A percentile compares a stretch with the other conserved stretches of the same genome.
phyloP scores from a whole-genome alignment of 495 filamentous ascomycete genomes.

The Apodospora peruviana region DNA sequence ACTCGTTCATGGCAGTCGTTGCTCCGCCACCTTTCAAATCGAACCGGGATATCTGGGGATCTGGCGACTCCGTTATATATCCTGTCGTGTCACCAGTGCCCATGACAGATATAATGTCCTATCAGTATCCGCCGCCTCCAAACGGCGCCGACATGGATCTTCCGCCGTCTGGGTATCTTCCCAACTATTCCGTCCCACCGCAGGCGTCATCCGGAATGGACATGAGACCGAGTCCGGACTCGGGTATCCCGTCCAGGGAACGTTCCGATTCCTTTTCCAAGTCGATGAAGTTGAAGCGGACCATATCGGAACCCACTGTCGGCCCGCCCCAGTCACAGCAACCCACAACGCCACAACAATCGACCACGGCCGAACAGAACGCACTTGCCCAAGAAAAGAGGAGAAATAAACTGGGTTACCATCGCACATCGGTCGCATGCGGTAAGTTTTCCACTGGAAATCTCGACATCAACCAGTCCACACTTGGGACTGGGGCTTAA shows the following conservation, averaged over 20 bases:
- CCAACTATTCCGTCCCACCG: constrained; percentile 31
- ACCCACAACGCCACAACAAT: constrained; percentile 19
- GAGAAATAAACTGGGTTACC: constrained; percentile 95
- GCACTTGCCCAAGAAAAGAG: constrained; percentile 68
- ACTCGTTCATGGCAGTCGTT: constrained; percentile 30
- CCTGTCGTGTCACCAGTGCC: constrained; percentile 28
- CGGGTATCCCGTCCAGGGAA: constrained; percentile 24
- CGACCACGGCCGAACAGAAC: constrained; percentile 29
- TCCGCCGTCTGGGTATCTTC: constrained; percentile 35
- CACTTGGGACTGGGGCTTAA: background rate
- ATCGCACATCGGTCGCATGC: constrained; percentile 94
- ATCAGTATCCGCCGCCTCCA: constrained; percentile 44
- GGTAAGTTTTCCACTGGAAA: constrained; percentile 54
- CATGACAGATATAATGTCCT: constrained; percentile 47
- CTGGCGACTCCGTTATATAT: constrained; percentile 26
- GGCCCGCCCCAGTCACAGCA: constrained; percentile 30
- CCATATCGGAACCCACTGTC: constrained; percentile 62
- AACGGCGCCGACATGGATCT: constrained; percentile 41
- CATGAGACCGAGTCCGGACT: constrained; percentile 31
- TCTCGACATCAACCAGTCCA: background rate
- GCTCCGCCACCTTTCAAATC: constrained; percentile 25
- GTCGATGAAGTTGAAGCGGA: constrained; percentile 51
- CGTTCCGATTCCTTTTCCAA: constrained; percentile 33
- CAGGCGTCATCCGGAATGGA: constrained; percentile 35
- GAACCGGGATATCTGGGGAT: constrained; percentile 25